A percentile compares a stretch with the other conserved stretches of the same genome.
These are phyloP conservation scores for Xerocomellus dryophilus DNA, from an alignment of 768 basidiomycete genomes.

Conservation along the genomic window DNA sequence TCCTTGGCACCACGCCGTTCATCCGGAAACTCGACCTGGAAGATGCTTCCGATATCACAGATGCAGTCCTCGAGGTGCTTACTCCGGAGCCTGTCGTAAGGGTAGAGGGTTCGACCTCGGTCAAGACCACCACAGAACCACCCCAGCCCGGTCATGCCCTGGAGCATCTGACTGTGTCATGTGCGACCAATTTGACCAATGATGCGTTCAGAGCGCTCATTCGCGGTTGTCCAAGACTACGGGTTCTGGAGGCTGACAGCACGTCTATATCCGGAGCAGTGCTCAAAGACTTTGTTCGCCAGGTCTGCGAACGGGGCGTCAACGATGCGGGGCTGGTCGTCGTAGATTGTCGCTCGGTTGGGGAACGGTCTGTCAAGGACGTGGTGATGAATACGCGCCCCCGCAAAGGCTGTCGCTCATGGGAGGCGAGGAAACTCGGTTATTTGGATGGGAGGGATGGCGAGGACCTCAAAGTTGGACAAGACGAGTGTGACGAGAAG, in stretches of 20 bases:
- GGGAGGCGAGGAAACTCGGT: conserved; percentile 63
- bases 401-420: conserved; percentile 69
- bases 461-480: conserved; percentile 63
- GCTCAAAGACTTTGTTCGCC: conserved; percentile 64
- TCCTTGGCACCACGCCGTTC: conserved; percentile 65
- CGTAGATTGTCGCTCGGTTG: conserved; percentile 72
- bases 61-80: conserved; percentile 63
- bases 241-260: conserved; percentile 73
- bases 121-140: conserved; percentile 15
- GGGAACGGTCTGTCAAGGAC: conserved; percentile 62
- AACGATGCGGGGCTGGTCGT: conserved; percentile 58
- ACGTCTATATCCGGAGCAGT: conserved; percentile 65
- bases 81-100: conserved; percentile 41
- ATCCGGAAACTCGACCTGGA: conserved; percentile 84
- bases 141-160: conserved; percentile 62
- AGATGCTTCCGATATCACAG: conserved; percentile 71
- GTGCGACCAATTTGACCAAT: conserved; percentile 61
- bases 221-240: conserved; percentile 56
- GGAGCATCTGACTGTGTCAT: conserved; percentile 70
- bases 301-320: conserved; percentile 46
- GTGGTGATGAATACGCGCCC: conserved; percentile 58
- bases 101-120: conserved; percentile 5
- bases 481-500: conserved; percentile 76
- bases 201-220: conserved; percentile 64
- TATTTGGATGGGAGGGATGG: conserved; percentile 71